Base-by-base conservation (phyloP, 2,329 filamentous ascomycete species). In the Dactylonectria macrodidyma region DNA sequence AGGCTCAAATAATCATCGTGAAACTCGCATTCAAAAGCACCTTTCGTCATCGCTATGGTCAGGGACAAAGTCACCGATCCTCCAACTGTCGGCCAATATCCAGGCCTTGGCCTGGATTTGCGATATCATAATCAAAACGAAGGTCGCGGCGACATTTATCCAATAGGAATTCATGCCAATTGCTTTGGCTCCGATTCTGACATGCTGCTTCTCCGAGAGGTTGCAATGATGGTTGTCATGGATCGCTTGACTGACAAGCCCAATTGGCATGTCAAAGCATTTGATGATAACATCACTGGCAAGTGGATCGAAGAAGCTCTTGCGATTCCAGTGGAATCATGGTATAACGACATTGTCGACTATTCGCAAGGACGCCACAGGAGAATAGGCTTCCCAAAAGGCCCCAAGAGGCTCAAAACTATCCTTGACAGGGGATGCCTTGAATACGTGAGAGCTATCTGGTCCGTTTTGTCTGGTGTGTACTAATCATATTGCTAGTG, bases 161-260 rank as follows among this genome's bases (percentile, higher is more conserved):
- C 62, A 12, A 61, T 52, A 24, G 63, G 63, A n/a, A 44, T 57
- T 2, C 63, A 66, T 16, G 7, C 10, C 5, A 57, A 52, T 22
- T 66, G 58, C 19, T 14, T 10, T 33, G 63, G 63, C 3, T 46
- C 63, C 5, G 7, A 57, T 1, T 66, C 63, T 10, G 63, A 61
- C 10, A 51, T 65, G 59, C 51, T 70, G 9, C 57, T 61, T 11
- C 64, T 79, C 10, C 79, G 79, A n/a, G 81, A 83, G 69, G 65
- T 80, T 4, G 75, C 74, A 33, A 82, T 83, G 79, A 73, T 81
- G 26, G 64, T 70, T 3, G 54, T 81, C 30, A 78, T 83, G 71
- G 77, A 80, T 52, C 48, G 62, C 7, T 71, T 83, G 22, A 81
- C 80, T 2, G 80, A 83, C 70, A 83, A 83, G 68, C 72, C 73